Conservation (phyloP, 2,329 filamentous ascomycete species). For the Fonsecaea erecta region DNA sequence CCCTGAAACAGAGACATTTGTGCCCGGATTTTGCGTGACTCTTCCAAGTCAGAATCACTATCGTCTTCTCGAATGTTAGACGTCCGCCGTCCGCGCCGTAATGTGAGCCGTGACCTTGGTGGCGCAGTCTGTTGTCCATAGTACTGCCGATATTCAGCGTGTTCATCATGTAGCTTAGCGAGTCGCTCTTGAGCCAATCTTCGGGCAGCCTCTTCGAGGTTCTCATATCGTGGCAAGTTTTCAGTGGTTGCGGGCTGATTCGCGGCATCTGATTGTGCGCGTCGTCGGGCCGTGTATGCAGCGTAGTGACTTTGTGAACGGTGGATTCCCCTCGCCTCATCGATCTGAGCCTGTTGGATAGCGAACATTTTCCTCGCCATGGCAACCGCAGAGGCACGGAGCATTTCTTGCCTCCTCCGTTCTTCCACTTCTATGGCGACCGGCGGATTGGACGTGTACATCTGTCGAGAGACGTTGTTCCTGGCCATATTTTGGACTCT, state of each 20-base stretch:
- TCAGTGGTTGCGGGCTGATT: constrained; percentile 19
- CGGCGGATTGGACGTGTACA: constrained; percentile 78
- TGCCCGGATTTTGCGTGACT: constrained; percentile 72
- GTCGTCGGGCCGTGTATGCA: constrained; percentile 43
- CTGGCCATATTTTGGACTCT: constrained; percentile 66
- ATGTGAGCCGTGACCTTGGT: constrained; percentile 56
- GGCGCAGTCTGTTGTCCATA: constrained; percentile 67
- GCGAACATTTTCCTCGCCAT: constrained; percentile 90
- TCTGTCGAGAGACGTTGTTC: constrained; percentile 70
- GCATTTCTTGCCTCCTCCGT: constrained; percentile 69
- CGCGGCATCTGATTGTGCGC: constrained; percentile 36
- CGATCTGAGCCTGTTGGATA: constrained; percentile 66
- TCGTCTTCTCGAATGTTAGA: constrained; percentile 60
- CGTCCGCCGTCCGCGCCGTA: constrained; percentile 64
- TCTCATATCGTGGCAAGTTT: constrained; percentile 43
- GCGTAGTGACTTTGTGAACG: constrained; percentile 45
- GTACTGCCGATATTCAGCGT: constrained; percentile 72
- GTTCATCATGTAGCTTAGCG: constrained; percentile 76
- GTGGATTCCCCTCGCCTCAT: constrained; percentile 48
- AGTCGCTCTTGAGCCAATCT: constrained; percentile 83
- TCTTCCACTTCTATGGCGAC: constrained; percentile 75
- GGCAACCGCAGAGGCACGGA: constrained; percentile 81
- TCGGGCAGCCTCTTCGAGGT: constrained; percentile 84
- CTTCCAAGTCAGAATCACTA: constrained; percentile 68
- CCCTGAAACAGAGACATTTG: constrained; percentile 80